phyloP scores from a whole-genome alignment of 2,329 filamentous ascomycete genomes.

The Phaeosphaeriaceae sp. region DNA sequence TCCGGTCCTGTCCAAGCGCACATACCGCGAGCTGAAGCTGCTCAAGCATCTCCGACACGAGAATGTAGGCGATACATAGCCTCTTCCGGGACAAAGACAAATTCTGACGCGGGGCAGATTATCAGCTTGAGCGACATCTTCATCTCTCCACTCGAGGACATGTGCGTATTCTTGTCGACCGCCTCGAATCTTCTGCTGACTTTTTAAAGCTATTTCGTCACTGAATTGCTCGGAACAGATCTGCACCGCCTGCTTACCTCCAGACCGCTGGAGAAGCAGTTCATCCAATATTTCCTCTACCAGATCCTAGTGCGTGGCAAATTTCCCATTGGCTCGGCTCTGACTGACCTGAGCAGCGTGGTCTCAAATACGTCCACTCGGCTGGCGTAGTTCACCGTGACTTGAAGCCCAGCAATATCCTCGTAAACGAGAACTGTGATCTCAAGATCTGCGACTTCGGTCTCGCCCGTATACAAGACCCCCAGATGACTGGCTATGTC shows the following conservation, averaged over 20 bases:
- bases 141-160: slow-evolving; percentile 97
- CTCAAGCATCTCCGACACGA: slow-evolving; percentile 96
- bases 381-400: slow-evolving; percentile 97
- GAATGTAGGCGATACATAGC: slow-evolving; percentile 68
- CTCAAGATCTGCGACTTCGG: slow-evolving; percentile 99
- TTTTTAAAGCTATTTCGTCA: slow-evolving; percentile 85
- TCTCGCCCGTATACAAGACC: slow-evolving; percentile 95
- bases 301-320: slow-evolving; percentile 83
- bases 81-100: background rate
- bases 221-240: slow-evolving; percentile 95
- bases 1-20: slow-evolving; percentile 96
- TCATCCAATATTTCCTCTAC: slow-evolving; percentile 99
- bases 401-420: slow-evolving; percentile 97
- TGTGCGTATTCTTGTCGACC: slow-evolving; percentile 65
- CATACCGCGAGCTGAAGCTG: slow-evolving; percentile 96
- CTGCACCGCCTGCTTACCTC: slow-evolving; percentile 94
- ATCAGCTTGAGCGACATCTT: slow-evolving; percentile 99
- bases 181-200: slow-evolving; percentile 20
- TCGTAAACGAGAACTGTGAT: slow-evolving; percentile 99
- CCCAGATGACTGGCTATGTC: slow-evolving; percentile 99
- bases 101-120: slow-evolving; percentile 61
- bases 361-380: slow-evolving; percentile 98
- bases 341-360: slow-evolving; percentile 68
- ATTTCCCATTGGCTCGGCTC: slow-evolving; percentile 64
- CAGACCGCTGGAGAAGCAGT: slow-evolving; percentile 96